Evolutionary conservation across 345 rosid species (phyloP).

Genomic region (Brassica napus): Da-Ae NC_063434.1:26847001-26847500

Average conservation of each 20-base stretch:
- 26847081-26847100: too few relatives aligned
- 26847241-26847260: neutral
- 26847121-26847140: conserved; percentile 45
- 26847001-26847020: neutral
- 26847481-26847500: conserved; percentile 59
- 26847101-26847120: too few relatives aligned
- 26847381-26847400: conserved; percentile 70
- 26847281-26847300: conserved; percentile 75
- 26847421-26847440: conserved; percentile 9
- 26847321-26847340: conserved; percentile 55
- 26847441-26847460: neutral
- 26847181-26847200: conserved; percentile 15
- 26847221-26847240: neutral
- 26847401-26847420: conserved; percentile 39
- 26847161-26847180: conserved; percentile 55
- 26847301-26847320: conserved; percentile 70
- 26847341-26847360: conserved; percentile 73
- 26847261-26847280: conserved; percentile 71
- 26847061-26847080: too few relatives aligned
- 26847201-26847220: conserved; percentile 3
- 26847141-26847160: conserved; percentile 82
- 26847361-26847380: conserved; percentile 70
- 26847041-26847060: too few relatives aligned
- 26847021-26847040: too few relatives aligned
- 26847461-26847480: conserved; percentile 4